Evolutionary conservation across 768 basidiomycete genomes (phyloP), one percentile per base, ranked within the genome.

Genomic region (Suillus variegatus): DNA sequence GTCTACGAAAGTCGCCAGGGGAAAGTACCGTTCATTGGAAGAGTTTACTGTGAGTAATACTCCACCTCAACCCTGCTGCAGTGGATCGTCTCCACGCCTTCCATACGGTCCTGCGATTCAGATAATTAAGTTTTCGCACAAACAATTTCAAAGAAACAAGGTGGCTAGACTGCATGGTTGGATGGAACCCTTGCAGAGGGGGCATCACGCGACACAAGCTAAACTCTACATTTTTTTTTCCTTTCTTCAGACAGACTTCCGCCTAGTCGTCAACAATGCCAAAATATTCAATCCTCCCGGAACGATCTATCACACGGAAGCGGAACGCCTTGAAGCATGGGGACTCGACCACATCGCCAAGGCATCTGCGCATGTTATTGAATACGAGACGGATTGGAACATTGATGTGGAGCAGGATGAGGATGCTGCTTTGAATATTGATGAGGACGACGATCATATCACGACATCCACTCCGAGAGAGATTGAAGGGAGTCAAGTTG

Each of bases 361-460:
- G 67, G 89, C 89, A 0, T 82, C 90, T 2, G 79, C 85, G 0
- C 90, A 87, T 18, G 92, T 93, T 49, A 91, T 93, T 64, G 91
- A 93, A 64, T 90, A 89, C 72, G 91, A 93, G 77, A 87, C 89
- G 1, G 89, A 92, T 73, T 93, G 91, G 91, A 92, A 91, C 69
- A 89, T 93, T 64, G 91, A 94, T 61, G 79, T 90, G 10, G 91
- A 91, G 70, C 85, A 84, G 43, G 91, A 90, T 47, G 89, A 81
- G 12, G 80, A 77, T 3, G 69, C 63, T 8, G 51, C 75, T 65
- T 44, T 79, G 65, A 77, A 75, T 10, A 74, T 80, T 47, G 80
- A 82, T 1, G 79, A 86, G 40, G 69, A 72, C 38, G 67, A 70
- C 5, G 69, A 68, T 52, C 58, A 32, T 43, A 58, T 65, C 51